Base-by-base conservation (phyloP, 208 protist genomes). In the Acanthamoeba castellanii region DNA sequence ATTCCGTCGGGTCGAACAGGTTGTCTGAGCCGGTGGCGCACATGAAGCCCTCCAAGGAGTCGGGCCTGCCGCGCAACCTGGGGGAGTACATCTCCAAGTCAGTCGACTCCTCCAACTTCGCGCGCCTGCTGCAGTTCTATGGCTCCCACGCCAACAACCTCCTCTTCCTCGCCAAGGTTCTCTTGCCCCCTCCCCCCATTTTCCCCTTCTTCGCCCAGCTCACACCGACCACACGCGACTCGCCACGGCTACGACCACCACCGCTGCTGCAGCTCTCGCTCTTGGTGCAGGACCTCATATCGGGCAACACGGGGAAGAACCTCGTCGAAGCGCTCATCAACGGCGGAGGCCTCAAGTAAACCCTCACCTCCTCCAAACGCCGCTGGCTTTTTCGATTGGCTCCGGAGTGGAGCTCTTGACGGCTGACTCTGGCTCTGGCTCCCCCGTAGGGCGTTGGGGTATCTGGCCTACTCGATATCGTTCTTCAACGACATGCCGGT, bases 81-180 rank as follows among this genome's bases (percentile, higher is more conserved):
- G 42, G 37, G 0, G 64, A 93, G 27, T 93, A 61, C 64, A 45
- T 93, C 13, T 18, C 45, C n/a, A 78, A 81, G 16, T 93, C 89
- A 7, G 59, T 93, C 66, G 57, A 47, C 25, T 20, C 64, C 32
- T 7, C 1, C 32, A 78, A 57, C 34, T 59, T 93, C 27, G 3
- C 57, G 32, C 64, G 34, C 22, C 37, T 93, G 32, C 64, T 93
- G 37, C 47, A 82, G 32, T 30, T 81, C 6, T 93, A 50, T 34
- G 25, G 30, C 45, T 27, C 27, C 7, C 59, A 93, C 64, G 27
- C 64, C n/a, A 82, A 93, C 89, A 78, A 93, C 30, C 59, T 34
- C 16, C 66, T 93, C 14, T 93, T 93, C 52, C 89, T 57, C 55
- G 66, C 89, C 45, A 93, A 93, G 89, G 89, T 93, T 47, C 27